Conservation (phyloP, 2,329 filamentous ascomycete species). For the Cucurbitaria berberidis region DNA sequence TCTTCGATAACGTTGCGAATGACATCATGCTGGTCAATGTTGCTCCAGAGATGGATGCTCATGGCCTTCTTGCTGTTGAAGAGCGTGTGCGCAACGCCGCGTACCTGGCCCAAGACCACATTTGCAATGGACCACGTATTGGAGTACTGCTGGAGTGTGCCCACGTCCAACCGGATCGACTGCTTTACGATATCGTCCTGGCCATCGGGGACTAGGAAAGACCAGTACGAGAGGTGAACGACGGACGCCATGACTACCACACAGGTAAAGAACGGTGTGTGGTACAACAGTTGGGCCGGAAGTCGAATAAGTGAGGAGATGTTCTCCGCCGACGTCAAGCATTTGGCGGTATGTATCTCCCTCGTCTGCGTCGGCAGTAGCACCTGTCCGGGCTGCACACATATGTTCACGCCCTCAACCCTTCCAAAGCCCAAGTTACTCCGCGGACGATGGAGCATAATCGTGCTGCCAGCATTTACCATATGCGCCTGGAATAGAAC, state of each 20-base stretch:
- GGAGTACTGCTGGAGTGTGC: slow-evolving; percentile 71
- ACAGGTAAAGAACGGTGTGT: slow-evolving; percentile 60
- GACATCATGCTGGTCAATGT: slow-evolving; percentile 42
- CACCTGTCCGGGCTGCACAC: slow-evolving; percentile 63
- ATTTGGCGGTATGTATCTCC: slow-evolving; percentile 78
- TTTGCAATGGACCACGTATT: slow-evolving; percentile 75
- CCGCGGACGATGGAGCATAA: slow-evolving; percentile 54
- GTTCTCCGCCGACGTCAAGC: slow-evolving; percentile 77
- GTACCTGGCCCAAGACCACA: slow-evolving; percentile 74
- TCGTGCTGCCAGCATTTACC: slow-evolving; percentile 60
- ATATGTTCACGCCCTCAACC: slow-evolving; percentile 61
- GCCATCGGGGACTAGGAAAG: slow-evolving; percentile 55
- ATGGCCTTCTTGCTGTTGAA: slow-evolving; percentile 53
- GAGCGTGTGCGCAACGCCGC: slow-evolving; percentile 79
- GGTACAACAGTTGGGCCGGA: slow-evolving; percentile 71
- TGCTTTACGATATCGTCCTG: slow-evolving; percentile 73
- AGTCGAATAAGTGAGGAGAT: slow-evolving; percentile 78
- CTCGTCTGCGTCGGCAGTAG: slow-evolving; percentile 59
- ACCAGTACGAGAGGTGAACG: slow-evolving; percentile 71
- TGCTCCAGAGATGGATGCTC: slow-evolving; percentile 49
- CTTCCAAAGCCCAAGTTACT: slow-evolving; percentile 46
- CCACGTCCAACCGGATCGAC: slow-evolving; percentile 78
- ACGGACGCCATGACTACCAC: slow-evolving; percentile 50
- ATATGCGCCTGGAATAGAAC: slow-evolving; percentile 92
- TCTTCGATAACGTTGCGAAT: slow-evolving; percentile 45